phyloP scores from a whole-genome alignment of 2,329 filamentous ascomycete genomes.

The Phaeosphaeria sp. region DNA sequence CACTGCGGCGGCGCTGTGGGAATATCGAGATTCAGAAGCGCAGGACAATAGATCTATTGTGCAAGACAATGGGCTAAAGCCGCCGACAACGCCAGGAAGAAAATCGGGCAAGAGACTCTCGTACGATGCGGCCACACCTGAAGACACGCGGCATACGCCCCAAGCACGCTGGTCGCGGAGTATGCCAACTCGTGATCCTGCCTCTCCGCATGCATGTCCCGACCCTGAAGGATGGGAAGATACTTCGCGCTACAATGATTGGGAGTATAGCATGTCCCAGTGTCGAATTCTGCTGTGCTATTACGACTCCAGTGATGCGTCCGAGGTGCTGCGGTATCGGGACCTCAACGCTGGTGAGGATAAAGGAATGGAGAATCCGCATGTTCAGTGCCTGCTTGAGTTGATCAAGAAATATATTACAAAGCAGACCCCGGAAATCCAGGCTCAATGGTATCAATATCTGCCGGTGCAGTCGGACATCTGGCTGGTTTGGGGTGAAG shows the following conservation, averaged over 20 bases:
- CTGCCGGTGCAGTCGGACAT: slow-evolving; percentile 6
- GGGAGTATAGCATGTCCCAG: slow-evolving; percentile 15
- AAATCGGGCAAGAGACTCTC: neutral
- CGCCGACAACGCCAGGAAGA: neutral
- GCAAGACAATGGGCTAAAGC: neutral
- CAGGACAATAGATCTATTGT: neutral
- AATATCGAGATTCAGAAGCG: neutral
- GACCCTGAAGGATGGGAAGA: slow-evolving; percentile 14
- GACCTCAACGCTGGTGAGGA: slow-evolving; percentile 7
- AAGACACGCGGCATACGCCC: slow-evolving; percentile 13
- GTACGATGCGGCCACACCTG: slow-evolving; percentile 10
- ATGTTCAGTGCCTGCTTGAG: neutral
- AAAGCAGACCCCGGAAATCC: neutral
- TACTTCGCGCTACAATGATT: slow-evolving; percentile 8
- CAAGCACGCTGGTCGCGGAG: neutral
- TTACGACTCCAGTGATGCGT: neutral
- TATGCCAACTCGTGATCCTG: slow-evolving; percentile 6
- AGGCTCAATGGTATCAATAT: neutral
- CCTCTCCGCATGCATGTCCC: slow-evolving; percentile 14
- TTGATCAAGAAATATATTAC: neutral
- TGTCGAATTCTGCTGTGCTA: slow-evolving; percentile 16
- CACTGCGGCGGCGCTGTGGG: slow-evolving; percentile 1
- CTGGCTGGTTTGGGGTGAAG: slow-evolving; percentile 10
- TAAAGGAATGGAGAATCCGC: neutral
- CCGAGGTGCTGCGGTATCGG: slow-evolving; percentile 6